Conservation (phyloP, 208 protist genomes). For the Porcisia hertigi region DNA sequence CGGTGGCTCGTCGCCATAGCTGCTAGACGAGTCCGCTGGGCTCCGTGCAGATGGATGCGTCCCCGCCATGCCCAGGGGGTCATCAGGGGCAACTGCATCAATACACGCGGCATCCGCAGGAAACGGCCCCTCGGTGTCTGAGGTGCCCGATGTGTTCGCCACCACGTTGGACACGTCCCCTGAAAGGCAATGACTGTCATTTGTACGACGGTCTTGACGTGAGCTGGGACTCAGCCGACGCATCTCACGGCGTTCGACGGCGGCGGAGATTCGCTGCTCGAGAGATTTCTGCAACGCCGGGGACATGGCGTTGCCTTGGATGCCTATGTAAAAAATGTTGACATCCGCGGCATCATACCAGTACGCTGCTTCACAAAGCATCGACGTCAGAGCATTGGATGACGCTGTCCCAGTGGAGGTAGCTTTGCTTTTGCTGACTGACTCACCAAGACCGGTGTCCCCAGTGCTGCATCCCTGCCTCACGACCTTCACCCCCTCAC, state of each 20-base stretch:
- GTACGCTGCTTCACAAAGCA: background rate
- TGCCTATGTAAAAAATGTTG: conserved; percentile 22
- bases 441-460: background rate
- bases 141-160: background rate
- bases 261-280: conserved; percentile 9
- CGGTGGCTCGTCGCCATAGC: background rate
- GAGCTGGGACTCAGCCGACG: conserved; percentile 1
- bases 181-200: background rate
- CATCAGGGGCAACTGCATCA: background rate
- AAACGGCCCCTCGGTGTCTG: background rate
- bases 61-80: background rate
- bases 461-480: background rate
- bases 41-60: background rate
- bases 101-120: background rate
- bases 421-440: background rate
- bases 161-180: background rate
- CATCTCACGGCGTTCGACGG: conserved; percentile 19
- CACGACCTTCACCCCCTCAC: conserved; percentile 31
- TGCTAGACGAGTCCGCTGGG: background rate
- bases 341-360: conserved; percentile 13
- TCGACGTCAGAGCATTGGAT: background rate
- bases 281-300: conserved; percentile 4
- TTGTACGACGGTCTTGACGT: background rate
- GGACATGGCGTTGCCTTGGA: conserved; percentile 25
- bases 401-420: background rate